Base-by-base conservation (phyloP, 331 rosid genomes). In the Arachis monticola region DNA sequence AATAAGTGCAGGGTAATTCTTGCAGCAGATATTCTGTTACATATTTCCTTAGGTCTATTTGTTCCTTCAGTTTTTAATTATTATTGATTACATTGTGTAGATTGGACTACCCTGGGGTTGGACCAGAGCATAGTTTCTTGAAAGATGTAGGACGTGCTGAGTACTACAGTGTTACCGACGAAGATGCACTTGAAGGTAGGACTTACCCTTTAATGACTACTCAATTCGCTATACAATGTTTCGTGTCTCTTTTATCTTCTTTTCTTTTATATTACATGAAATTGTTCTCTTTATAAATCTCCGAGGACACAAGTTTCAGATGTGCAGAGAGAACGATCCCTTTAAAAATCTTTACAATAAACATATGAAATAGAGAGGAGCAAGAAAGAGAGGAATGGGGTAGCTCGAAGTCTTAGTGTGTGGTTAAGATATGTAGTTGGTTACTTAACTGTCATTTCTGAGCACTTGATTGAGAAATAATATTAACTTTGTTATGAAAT, bases 21-120 rank as follows among this genome's bases (percentile, higher is more conserved):
- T 51, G 52, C 70, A 7, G 64, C 17, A 59, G 40, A 10, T 60
- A 50, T 48, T 59, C 69, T 60, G 12, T 40, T 69, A 17, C 74
- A 35, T 27, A 3, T 57, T 81, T 64, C 27, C 48, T 46, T 71
- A 41, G 71, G 38, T 53, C 40, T 60, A 35, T 75, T 70, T 35
- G n/a, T 35, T 62, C 46, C 5, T 80, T 51, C 68, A 52, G 60
- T 70, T 38, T 55, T 31, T 14, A 42, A 8, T 22, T 22, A 10
- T 48, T 35, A 11, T 48, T 45, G 67, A 41, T 2, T 75, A 48
- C 55, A 3, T 63, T 70, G 32, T 80, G 30, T 77, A 94, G 99
- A 30, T 86, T 94, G 99, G 99, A 94, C 85, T 94, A 94, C 87
- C 99, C 97, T 55, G 97, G 99, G 60, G 99, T 94, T 58, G 97